Percentiles rank a stretch among this genome's conserved stretches.
phyloP scores from a whole-genome alignment of 169 alveolate genomes.

The Plasmodium falciparum region DNA sequence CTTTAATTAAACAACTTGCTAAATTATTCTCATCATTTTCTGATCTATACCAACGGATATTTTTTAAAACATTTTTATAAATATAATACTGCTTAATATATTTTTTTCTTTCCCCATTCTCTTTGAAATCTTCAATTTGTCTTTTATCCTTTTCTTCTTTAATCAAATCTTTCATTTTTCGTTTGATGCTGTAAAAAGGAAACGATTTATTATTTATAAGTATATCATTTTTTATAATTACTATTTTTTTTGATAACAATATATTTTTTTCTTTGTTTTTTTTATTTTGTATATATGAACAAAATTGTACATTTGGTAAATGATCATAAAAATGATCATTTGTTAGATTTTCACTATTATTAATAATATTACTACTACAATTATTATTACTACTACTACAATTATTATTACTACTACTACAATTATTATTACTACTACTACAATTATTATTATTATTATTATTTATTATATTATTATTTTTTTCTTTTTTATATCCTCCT shows the following conservation, averaged over 20 bases:
- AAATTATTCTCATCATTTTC: neutral
- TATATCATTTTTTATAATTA: neutral
- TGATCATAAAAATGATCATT: neutral
- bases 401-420: neutral
- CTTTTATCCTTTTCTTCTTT: neutral
- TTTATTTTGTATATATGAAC: neutral
- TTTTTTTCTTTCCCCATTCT: neutral
- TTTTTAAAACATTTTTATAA: neutral
- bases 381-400: neutral
- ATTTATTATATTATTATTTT: neutral
- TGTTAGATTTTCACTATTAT: neutral
- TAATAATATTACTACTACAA: neutral
- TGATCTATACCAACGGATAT: slow-evolving; percentile 2
- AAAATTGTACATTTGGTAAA: neutral
- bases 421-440: neutral
- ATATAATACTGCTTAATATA: neutral
- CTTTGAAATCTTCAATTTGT: neutral
- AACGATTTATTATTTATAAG: neutral
- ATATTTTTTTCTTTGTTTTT: no score
- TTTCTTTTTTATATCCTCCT: neutral
- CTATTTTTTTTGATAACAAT: no score
- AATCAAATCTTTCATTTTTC: neutral
- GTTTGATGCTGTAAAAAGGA: slow-evolving; percentile 1
- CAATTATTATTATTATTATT: neutral
- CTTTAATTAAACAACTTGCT: slow-evolving; percentile 31